phyloP scores from a whole-genome alignment of 495 filamentous ascomycete genomes.

The Jackrogersella minutella region DNA sequence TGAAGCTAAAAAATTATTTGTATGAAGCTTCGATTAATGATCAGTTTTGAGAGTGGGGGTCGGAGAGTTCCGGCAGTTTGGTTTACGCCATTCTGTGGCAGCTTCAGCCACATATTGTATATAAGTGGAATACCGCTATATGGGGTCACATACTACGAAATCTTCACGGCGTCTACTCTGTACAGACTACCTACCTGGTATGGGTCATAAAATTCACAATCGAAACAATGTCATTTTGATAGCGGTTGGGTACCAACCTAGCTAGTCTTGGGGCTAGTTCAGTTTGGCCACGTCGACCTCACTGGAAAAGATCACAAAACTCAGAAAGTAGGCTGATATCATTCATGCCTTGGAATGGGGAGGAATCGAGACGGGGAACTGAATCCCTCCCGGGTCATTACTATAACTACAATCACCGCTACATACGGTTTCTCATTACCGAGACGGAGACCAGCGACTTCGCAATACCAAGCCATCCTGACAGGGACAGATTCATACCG shows the following conservation, averaged over 20 bases:
- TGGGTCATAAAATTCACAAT: too few relatives aligned
- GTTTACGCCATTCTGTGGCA: conserved; percentile 27
- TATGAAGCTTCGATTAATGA: conserved; percentile 29
- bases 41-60: conserved; percentile 1
- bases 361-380: background rate
- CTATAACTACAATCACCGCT: conserved; percentile 16
- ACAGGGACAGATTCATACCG: too few relatives aligned
- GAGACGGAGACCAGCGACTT: background rate
- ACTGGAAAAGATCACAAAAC: background rate
- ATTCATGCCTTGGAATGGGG: conserved; percentile 22
- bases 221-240: too few relatives aligned
- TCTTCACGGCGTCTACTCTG: background rate
- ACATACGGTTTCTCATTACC: conserved; percentile 1
- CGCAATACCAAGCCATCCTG: background rate
- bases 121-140: background rate
- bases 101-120: conserved; percentile 33
- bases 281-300: background rate
- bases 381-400: conserved; percentile 33
- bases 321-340: background rate
- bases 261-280: too few relatives aligned
- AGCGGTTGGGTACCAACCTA: too few relatives aligned
- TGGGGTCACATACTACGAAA: background rate
- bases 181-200: too few relatives aligned
- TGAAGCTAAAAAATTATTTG: conserved; percentile 13
- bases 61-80: conserved; percentile 8